A percentile compares a stretch with the other conserved stretches of the same genome.
Conservation (phyloP, 495 filamentous ascomycete genomes). For the Usnea hakonensis region DNA sequence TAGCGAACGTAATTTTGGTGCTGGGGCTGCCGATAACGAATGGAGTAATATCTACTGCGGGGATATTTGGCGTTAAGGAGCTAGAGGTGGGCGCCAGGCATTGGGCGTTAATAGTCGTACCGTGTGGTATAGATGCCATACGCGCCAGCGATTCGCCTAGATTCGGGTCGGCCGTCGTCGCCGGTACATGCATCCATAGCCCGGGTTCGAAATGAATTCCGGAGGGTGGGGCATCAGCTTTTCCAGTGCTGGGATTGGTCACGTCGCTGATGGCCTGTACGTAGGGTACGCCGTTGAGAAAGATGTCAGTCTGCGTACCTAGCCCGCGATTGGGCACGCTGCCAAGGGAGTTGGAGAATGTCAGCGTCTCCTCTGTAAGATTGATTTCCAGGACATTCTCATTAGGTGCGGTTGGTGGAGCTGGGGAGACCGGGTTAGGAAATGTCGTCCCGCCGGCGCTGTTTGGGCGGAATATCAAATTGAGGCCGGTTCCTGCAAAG, state of each 20-base stretch:
- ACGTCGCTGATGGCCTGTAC: constrained; percentile 21
- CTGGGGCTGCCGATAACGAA: constrained; percentile 22
- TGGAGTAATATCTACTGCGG: constrained; percentile 24
- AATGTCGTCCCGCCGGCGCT: background rate
- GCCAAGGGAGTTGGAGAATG: constrained; percentile 17
- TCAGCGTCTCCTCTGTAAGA: constrained; percentile 20
- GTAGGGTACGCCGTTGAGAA: constrained; percentile 21
- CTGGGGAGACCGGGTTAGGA: too few species aligned
- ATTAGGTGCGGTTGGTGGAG: too few species aligned
- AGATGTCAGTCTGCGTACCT: constrained; percentile 18
- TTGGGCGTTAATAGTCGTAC: constrained; percentile 32
- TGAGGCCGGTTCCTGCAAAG: constrained; percentile 4
- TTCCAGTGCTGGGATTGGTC: constrained; percentile 18
- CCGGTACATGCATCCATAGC: constrained; percentile 25
- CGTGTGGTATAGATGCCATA: constrained; percentile 32
- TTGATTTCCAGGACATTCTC: constrained; percentile 24
- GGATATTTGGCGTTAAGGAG: constrained; percentile 17
- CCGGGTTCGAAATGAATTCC: constrained; percentile 26
- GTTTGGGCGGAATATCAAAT: constrained; percentile 3
- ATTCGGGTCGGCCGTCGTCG: constrained; percentile 15
- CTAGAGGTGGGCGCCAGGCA: constrained; percentile 15
- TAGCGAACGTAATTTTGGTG: constrained; percentile 8
- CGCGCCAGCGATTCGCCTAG: constrained; percentile 17
- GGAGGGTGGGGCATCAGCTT: constrained; percentile 14
- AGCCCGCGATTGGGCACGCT: constrained; percentile 23